phyloP scores from a whole-genome alignment of 106 monocot genomes.

The Dendrobium nobile region DNA sequence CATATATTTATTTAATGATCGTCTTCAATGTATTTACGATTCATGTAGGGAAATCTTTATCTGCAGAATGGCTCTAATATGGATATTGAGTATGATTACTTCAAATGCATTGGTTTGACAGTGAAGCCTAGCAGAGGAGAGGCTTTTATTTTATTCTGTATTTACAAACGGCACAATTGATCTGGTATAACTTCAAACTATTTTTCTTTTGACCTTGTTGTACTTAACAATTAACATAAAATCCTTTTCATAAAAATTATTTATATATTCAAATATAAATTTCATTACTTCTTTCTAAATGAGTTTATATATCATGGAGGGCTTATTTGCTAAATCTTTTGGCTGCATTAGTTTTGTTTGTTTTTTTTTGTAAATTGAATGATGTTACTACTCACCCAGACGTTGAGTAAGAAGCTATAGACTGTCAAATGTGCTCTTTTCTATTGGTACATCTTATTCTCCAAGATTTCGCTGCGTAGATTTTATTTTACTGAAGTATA shows the following conservation, averaged over 20 bases:
- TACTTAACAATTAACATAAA: neutral
- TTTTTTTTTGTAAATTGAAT: no score
- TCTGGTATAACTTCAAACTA: conserved; percentile 26
- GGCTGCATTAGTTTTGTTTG: no score
- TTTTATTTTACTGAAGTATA: no score
- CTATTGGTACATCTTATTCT: no score
- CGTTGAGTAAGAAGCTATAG: no score
- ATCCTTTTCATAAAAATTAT: no score
- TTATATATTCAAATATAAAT: neutral
- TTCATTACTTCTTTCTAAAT: neutral
- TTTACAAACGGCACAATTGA: conserved; percentile 63
- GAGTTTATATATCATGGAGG: neutral
- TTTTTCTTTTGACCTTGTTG: neutral
- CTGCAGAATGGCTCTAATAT: conserved; percentile 69
- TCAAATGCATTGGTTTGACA: conserved; percentile 70
- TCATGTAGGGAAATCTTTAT: neutral
- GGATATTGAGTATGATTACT: conserved; percentile 59
- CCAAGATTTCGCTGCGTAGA: no score
- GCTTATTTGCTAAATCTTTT: neutral
- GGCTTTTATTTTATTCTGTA: conserved; percentile 74
- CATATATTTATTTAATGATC: neutral
- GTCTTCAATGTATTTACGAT: neutral
- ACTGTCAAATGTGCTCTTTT: no score
- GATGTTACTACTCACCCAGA: no score
- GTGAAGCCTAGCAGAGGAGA: conserved; percentile 72